Percentiles rank a stretch among this genome's conserved stretches.
Conservation (phyloP, 768 basidiomycete species). For the Pisolithus tinctorius region DNA sequence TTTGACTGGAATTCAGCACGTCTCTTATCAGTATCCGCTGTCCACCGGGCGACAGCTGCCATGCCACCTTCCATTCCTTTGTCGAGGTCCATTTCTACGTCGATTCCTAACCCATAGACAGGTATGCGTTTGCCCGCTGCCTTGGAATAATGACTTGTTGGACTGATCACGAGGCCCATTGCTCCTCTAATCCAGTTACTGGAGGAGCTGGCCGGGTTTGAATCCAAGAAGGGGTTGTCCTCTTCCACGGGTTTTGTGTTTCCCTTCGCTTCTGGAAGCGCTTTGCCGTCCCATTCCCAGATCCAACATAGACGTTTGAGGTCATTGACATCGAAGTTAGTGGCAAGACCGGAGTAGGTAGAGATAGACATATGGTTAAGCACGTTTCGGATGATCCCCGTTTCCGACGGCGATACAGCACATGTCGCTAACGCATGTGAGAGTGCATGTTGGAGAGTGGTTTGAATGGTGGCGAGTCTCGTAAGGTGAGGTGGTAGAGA, state of each 20-base stretch:
- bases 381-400: slow-evolving; percentile 69
- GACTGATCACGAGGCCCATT: slow-evolving; percentile 72
- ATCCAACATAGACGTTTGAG: slow-evolving; percentile 76
- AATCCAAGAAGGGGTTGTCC: slow-evolving; percentile 67
- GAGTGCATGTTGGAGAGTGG: slow-evolving; percentile 71
- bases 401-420: slow-evolving; percentile 73
- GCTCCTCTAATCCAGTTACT: slow-evolving; percentile 75
- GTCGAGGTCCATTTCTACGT: slow-evolving; percentile 81
- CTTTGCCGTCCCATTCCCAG: slow-evolving; percentile 77
- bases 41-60: slow-evolving; percentile 87
- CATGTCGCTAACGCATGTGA: slow-evolving; percentile 82
- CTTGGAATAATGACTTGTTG: slow-evolving; percentile 70
- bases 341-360: slow-evolving; percentile 60
- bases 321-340: slow-evolving; percentile 62
- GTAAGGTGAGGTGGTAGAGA: slow-evolving; percentile 51
- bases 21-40: slow-evolving; percentile 58
- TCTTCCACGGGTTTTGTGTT: slow-evolving; percentile 36
- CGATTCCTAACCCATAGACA: slow-evolving; percentile 81
- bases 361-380: slow-evolving; percentile 68
- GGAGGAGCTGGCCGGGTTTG: slow-evolving; percentile 28
- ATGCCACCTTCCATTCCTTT: slow-evolving; percentile 78
- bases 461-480: slow-evolving; percentile 59
- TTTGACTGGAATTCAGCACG: slow-evolving; percentile 52
- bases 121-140: slow-evolving; percentile 58
- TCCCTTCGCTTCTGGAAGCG: slow-evolving; percentile 23